These are phyloP conservation scores for Scedosporium apiospermum DNA, from an alignment of 2,329 filamentous ascomycete genomes.

Conservation along the genomic window DNA sequence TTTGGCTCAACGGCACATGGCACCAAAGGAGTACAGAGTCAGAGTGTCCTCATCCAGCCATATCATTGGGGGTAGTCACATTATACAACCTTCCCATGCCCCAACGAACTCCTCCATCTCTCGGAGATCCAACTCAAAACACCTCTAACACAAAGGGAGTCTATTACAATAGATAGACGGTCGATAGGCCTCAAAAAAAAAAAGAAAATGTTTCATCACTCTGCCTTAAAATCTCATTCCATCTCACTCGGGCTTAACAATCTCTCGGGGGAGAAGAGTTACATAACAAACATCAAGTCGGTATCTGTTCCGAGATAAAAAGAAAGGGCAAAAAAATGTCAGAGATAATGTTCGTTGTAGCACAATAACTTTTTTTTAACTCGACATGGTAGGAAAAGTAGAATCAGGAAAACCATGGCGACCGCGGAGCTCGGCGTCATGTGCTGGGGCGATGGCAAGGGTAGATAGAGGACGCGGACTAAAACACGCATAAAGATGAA, in stretches of 20 bases:
- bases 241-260: neutral
- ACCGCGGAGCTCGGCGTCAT: neutral
- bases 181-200: neutral
- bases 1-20: too few species aligned
- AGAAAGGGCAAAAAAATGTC: neutral
- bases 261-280: neutral
- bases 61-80: too few species aligned
- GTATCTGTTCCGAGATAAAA: neutral
- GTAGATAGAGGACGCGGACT: neutral
- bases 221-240: neutral
- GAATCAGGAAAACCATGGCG: neutral
- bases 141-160: too few species aligned
- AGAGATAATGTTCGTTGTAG: neutral
- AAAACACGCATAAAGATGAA: neutral
- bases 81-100: too few species aligned
- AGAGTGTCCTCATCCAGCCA: too few species aligned
- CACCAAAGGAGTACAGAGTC: too few species aligned
- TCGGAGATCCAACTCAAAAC: too few species aligned
- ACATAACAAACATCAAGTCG: slow-evolving; percentile 2
- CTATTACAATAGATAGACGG: too few species aligned
- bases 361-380: neutral
- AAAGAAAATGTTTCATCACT: neutral
- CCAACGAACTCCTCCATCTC: too few species aligned
- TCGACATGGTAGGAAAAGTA: neutral
- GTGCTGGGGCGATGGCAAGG: slow-evolving; percentile 1